Evolutionary conservation across 1,139 yeast genomes (phyloP).

Genomic region (Blastobotrys ciferrii): DNA sequence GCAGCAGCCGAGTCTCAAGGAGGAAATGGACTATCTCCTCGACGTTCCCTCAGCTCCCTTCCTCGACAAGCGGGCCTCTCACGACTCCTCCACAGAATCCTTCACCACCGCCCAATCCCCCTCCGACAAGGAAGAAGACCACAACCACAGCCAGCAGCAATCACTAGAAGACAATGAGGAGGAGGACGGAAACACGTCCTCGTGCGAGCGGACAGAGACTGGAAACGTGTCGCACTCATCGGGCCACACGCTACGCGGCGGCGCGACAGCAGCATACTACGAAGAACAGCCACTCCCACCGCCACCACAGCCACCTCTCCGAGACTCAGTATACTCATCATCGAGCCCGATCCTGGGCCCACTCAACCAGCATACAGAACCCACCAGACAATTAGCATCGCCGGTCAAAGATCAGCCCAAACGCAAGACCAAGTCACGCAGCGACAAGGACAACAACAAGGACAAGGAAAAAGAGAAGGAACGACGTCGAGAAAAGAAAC

Average conservation of each 20-base stretch:
- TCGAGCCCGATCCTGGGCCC: not conserved
- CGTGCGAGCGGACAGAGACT: constrained; percentile 1
- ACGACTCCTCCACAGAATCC: constrained; percentile 24
- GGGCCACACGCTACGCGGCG: constrained; percentile 2
- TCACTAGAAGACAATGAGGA: too few species aligned
- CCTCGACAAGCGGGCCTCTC: constrained; percentile 13
- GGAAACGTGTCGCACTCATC: constrained; percentile 8
- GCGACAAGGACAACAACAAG: not conserved
- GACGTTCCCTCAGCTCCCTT: constrained; percentile 17
- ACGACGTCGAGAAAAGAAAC: not conserved
- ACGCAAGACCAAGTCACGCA: not conserved
- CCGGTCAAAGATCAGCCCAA: not conserved
- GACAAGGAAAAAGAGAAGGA: constrained; percentile 6
- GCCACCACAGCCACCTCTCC: not conserved
- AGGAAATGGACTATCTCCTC: constrained; percentile 18
- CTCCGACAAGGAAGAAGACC: constrained; percentile 2
- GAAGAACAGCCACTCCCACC: not conserved
- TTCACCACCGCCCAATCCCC: constrained; percentile 23
- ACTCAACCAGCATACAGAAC: not conserved
- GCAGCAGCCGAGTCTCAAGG: constrained; percentile 15
- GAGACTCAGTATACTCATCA: not conserved
- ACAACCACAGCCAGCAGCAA: not conserved
- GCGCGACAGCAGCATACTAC: not conserved
- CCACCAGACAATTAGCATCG: not conserved
- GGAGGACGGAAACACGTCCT: not conserved